Evolutionary conservation across 2,329 filamentous ascomycete genomes (phyloP).

Genomic region (Ascomycota sp.): DNA sequence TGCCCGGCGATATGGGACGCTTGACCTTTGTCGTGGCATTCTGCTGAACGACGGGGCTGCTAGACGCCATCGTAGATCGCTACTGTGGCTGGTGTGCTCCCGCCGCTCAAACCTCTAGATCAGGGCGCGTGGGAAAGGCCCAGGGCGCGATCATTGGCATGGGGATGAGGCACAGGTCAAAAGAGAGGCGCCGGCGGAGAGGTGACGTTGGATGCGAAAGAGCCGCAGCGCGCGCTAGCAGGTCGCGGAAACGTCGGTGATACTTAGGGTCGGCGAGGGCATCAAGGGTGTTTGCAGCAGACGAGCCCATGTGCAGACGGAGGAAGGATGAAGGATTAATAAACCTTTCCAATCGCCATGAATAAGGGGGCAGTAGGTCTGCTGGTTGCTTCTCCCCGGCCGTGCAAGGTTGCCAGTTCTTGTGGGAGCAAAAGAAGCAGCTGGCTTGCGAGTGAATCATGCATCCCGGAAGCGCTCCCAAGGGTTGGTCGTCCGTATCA

Average conservation of each 20-base stretch:
- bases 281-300: too few species aligned
- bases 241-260: slow-evolving; percentile 3
- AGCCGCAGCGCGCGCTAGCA: slow-evolving; percentile 5
- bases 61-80: slow-evolving; percentile 29
- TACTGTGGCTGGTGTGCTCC: slow-evolving; percentile 2
- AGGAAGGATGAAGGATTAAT: too few species aligned
- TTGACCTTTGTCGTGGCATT: slow-evolving; percentile 39
- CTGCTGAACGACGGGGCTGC: slow-evolving; percentile 25
- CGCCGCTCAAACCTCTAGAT: slow-evolving; percentile 3
- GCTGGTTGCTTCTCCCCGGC: too few species aligned
- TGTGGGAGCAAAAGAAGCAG: too few species aligned
- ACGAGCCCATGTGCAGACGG: too few species aligned
- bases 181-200: not conserved
- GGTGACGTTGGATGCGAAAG: slow-evolving; percentile 3
- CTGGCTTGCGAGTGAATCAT: too few species aligned
- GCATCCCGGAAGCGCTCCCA: too few species aligned
- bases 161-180: slow-evolving; percentile 1
- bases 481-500: too few species aligned
- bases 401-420: too few species aligned
- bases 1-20: slow-evolving; percentile 42
- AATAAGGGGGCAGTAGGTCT: too few species aligned
- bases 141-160: slow-evolving; percentile 5
- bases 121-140: slow-evolving; percentile 1
- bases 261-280: not conserved
- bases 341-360: too few species aligned